Evolutionary conservation across 2,329 filamentous ascomycete species (phyloP), one percentile per base, ranked within the genome.

Genomic region (Lasiodiplodia hormozganensis): DNA sequence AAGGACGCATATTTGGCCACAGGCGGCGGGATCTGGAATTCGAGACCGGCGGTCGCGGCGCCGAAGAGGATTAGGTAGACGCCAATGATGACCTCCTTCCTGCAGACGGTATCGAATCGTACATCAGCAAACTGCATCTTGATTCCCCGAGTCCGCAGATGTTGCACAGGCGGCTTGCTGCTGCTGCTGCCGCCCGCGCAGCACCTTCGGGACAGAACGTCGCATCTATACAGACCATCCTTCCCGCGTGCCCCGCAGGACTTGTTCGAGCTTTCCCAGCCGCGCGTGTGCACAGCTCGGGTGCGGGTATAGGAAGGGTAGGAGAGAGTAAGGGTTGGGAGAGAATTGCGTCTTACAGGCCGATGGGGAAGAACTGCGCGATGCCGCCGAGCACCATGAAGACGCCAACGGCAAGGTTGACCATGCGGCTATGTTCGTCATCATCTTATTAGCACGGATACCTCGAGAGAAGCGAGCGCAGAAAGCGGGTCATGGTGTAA

Each of bases 11-110:
- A 97, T 83, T 93, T 91, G 69, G 94, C 91, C 67, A 97, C 87
- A 80, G 97, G 94, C 69, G 94, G 93, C 62, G 96, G 95, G 74
- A 97, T 95, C 82, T 97, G 92, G 84, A 98, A 97, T 82, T 99
- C 96, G 34, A 68, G 60, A 53, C 57, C 56, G 34, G 56, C 66
- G 23, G 66, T 68, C 56, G 56, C 87, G 70, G 94, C 86, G 79
- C 96, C 96, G 77, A 99, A 99, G 72, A 97, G 82, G 72, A 97
- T 93, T 75, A 97, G 89, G 81, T 98, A 99, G 74, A 88, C 83
- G 68, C 93, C 94, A 71, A 97, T 84, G 73, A 99, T 89, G 76
- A 96, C 86, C 73, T 86, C 83, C 77, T 91, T 88, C 74, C 90
- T 92, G 76, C 43, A 65, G 23, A 10, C 2, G 14, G n/a, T 31